Percentiles rank a stretch among this genome's conserved stretches.
Evolutionary conservation across 2,329 filamentous ascomycete species (phyloP).

Genomic region (Nemania sp.): DNA sequence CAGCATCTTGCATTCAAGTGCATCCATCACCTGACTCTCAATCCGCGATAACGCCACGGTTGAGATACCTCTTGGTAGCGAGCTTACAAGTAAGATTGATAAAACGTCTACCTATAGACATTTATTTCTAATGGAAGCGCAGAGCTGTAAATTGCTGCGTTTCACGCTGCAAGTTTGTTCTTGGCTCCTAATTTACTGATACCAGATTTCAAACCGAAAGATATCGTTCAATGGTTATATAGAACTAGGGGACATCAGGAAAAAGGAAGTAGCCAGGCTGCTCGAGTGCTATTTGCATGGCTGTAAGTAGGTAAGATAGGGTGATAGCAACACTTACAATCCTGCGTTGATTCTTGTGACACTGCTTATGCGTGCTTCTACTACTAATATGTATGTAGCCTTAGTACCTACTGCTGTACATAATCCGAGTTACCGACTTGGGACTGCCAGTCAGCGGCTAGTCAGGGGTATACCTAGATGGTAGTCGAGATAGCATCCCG

Average conservation of each 20-base stretch:
- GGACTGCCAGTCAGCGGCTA: constrained; percentile 13
- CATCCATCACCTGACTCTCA: constrained; percentile 24
- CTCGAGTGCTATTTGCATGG: constrained; percentile 14
- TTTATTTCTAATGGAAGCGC: not conserved
- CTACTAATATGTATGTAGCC: not conserved
- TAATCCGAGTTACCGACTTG: constrained; percentile 24
- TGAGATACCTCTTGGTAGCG: constrained; percentile 26
- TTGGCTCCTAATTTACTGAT: not conserved
- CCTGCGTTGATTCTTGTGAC: constrained; percentile 6
- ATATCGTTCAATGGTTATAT: not conserved
- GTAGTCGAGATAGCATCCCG: not conserved
- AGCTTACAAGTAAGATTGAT: constrained; percentile 31
- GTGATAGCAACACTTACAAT: constrained; percentile 22
- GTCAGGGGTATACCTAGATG: constrained; percentile 21
- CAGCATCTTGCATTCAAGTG: constrained; percentile 29
- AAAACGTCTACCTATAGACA: constrained; percentile 10
- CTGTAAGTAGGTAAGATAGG: not conserved
- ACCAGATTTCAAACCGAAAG: not conserved
- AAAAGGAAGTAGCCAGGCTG: constrained; percentile 3
- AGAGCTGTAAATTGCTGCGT: not conserved
- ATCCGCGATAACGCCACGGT: not conserved
- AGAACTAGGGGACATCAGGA: constrained; percentile 11
- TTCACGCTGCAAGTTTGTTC: not conserved
- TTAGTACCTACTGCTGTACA: not conserved
- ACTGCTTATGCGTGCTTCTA: not conserved